Evolutionary conservation across 1,284 basidiomycete species (phyloP), one percentile per base, ranked within the genome.

Genomic region (Apiotrichum siamense): DNA sequence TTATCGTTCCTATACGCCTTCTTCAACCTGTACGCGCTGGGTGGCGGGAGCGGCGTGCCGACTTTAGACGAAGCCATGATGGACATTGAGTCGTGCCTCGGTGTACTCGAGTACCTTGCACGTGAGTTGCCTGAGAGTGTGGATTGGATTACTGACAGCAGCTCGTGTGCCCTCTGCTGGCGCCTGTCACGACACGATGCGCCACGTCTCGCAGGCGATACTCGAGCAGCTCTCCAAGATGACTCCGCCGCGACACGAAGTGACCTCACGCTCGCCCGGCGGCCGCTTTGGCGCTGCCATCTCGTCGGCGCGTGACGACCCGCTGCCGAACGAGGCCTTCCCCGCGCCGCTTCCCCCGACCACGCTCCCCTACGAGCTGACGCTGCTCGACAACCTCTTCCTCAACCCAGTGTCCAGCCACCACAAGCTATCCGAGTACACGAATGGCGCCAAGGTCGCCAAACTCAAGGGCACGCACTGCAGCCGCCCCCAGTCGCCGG

Each of bases 1-100:
- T 60, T 76, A 24, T 74, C 73, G 2, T 76, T 73, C 62, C 62
- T 76, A 25, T 76, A 76, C 52, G 70, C 69, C 21, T 71, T 67
- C 43, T 74, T 70, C 67, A 76, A 76, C 58, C 64, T 76, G 33
- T 69, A 75, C 51, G 65, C 63, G 42, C 62, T 71, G 37, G 72
- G 72, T n/a, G 73, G 67, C 37, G 69, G 69, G 3, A 54, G 57
- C 6, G 69, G 69, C 31, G 66, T 72, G 15, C 72, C 72, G 9
- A 68, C 65, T 0, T 54, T 75, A 12, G 70, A 71, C 27, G 74
- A 75, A 46, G 71, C 71, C 3, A 66, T 72, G 63, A 59, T 69
- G 58, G 72, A 74, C 56, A 68, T 74, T 24, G 73, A 75, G 42
- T 69, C 71, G 20, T 74, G 73, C 61, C 54, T 73, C 37, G 67